Conservation (phyloP, 2,329 filamentous ascomycete species). For the Ramularia endophylla region DNA sequence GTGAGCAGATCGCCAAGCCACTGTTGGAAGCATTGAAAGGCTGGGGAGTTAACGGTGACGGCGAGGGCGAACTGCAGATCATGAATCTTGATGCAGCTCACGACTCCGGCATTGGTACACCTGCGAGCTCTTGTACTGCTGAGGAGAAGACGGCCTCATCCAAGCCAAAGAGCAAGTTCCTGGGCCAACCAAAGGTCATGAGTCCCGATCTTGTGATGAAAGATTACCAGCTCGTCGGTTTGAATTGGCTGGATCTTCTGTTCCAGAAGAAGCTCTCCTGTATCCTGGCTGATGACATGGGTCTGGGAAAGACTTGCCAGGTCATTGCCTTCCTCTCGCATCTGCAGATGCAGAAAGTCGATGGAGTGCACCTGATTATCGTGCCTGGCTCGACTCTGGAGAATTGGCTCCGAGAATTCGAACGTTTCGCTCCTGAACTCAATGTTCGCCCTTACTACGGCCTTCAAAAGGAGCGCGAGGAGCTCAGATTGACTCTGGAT, state of each 20-base stretch:
- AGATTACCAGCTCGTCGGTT: conserved; percentile 85
- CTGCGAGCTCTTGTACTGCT: conserved; percentile 34
- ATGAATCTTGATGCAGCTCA: conserved; percentile 50
- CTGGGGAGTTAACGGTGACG: conserved; percentile 59
- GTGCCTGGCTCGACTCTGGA: conserved; percentile 91
- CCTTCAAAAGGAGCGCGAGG: conserved; percentile 58
- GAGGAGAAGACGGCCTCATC: conserved; percentile 31
- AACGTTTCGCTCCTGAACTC: conserved; percentile 74
- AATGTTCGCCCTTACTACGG: conserved; percentile 70
- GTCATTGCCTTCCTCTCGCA: conserved; percentile 89
- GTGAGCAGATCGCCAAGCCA: conserved; percentile 65
- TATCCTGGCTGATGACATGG: conserved; percentile 97
- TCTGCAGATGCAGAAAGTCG: conserved; percentile 62
- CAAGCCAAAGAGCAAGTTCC: conserved; percentile 43
- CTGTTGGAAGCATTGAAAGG: conserved; percentile 58
- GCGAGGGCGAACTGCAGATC: conserved; percentile 55
- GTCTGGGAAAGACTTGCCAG: conserved; percentile 88
- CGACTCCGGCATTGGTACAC: conserved; percentile 65
- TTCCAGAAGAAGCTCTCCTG: conserved; percentile 75
- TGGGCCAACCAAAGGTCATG: conserved; percentile 73
- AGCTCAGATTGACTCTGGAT: conserved; percentile 62
- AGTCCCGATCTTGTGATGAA: conserved; percentile 71
- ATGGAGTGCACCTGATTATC: conserved; percentile 74
- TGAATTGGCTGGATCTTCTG: conserved; percentile 89
- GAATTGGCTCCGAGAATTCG: conserved; percentile 91